Evolutionary conservation across 2,329 filamentous ascomycete species (phyloP), one percentile per base, ranked within the genome.

Genomic region (Aspergillus hortae): DNA sequence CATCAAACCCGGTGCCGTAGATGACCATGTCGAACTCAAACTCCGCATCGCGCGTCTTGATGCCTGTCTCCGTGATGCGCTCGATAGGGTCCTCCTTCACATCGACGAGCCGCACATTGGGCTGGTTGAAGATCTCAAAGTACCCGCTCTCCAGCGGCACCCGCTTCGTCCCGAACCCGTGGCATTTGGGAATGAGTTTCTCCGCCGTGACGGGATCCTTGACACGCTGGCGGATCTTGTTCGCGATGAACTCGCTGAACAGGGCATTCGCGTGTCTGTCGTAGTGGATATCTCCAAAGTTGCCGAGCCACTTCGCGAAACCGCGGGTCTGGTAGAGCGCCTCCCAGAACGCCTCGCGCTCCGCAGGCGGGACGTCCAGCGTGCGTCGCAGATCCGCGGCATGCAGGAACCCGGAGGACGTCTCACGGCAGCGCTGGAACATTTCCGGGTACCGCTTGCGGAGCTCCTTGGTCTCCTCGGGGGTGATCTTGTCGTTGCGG

Each of bases 161-260:
- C 1, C 80, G 73, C 67, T 82, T 85, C 41, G 75, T 70, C 14
- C 80, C 82, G 57, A 82, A 85, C 19, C 72, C 77, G 56, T 84
- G 79, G 44, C 79, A 66, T 4, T 72, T 56, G 0, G 83, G 83
- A 0, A 80, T 80, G 6, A 85, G 70, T 2, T 83, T 54, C 11
- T 84, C 78, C 21, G 74, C 65, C 59, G 76, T 75, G 36, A 64
- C 65, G 0, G 80, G 72, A 54, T 85, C 79, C 0, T 71, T 64
- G 40, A 86, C 74, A 2, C 82, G 73, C 2, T 67, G 70, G 0
- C 80, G 74, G 0, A 74, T 76, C 61, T 82, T 82, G 56, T 75
- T 72, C 2, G 70, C 73, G 78, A 82, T 84, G 64, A 84, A 83
- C 14, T 77, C 69, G 60, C 84, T 84, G 0, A 74, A 71, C 47